phyloP scores from a whole-genome alignment of 306 rosid genomes.

The Cucumis hystrix region DNA sequence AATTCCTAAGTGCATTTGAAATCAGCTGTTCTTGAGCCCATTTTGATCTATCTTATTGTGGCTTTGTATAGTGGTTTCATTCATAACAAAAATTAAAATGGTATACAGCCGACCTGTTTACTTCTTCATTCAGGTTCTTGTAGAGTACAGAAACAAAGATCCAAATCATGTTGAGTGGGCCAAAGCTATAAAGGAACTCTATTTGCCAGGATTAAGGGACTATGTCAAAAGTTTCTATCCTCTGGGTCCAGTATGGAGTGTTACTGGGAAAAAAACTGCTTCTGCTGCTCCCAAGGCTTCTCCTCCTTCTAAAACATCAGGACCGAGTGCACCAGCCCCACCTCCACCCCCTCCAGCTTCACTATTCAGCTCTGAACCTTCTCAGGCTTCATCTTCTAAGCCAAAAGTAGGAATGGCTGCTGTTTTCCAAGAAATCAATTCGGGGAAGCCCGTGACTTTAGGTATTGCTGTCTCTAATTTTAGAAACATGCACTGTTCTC shows the following conservation, averaged over 20 bases:
- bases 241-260: conserved; percentile 84
- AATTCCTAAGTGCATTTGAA: background rate
- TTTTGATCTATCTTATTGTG: background rate
- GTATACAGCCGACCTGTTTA: background rate
- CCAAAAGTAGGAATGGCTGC: conserved; percentile 87
- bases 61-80: background rate
- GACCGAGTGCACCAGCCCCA: conserved; percentile 51
- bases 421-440: conserved; percentile 64
- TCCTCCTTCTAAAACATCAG: conserved; percentile 49
- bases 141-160: conserved; percentile 78
- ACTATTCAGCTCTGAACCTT: conserved; percentile 61
- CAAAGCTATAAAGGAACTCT: conserved; percentile 89
- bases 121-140: conserved; percentile 57
- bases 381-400: conserved; percentile 79
- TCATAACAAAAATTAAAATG: background rate
- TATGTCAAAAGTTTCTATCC: conserved; percentile 76
- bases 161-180: conserved; percentile 94
- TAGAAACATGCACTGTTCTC: background rate
- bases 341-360: conserved; percentile 88
- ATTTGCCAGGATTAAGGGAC: conserved; percentile 86
- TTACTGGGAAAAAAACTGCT: conserved; percentile 46
- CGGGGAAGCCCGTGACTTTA: conserved; percentile 55
- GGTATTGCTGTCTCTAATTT: conserved; percentile 27
- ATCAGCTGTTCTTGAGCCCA: background rate
- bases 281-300: conserved; percentile 46